Evolutionary conservation across 2,329 filamentous ascomycete species (phyloP), one percentile per base, ranked within the genome.

Genomic region (Penicillium decumbens): DNA sequence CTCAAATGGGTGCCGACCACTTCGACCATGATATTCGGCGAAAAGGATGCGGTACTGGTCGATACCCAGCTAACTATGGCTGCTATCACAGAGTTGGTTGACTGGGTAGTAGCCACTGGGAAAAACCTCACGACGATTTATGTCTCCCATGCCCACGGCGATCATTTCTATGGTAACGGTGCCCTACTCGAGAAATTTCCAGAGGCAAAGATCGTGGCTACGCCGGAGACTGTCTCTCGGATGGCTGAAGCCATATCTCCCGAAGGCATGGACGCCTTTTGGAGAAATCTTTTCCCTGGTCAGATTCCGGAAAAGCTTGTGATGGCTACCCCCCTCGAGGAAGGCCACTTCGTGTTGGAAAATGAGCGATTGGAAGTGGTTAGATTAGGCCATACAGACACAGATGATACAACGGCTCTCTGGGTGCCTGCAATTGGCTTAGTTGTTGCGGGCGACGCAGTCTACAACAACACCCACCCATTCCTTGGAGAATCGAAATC

Each of bases 381-480:
- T 3, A 32, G 27, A 46, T 10, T 49, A 8, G 46, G 50, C 13
- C 46, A 53, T 40, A 50, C 50, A 15, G 50, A 53, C 15, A 45
- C 42, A 25, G 38, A 53, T 43, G 42, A 49, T 23, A 40, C 50
- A 15, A 50, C 50, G 3, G 46, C 39, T 43, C 39, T 53, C 28
- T 46, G 42, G 46, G 50, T 46, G 12, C 50, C 50, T n/a, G 29
- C 30, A 12, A 46, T 49, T n/a, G 30, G 39, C 28, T 37, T 53
- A 27, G 43, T 47, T 25, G 39, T 50, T 23, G 42, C 46, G 13
- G 50, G 50, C 3, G 50, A 53, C 25, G 42, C 43, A 13, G 46
- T 53, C 43, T 53, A 53, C 43, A 30, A 43, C 29, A 43, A 53
- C 13, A 46, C 43, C 18, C 50, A 53, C 30, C 50, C 29, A 15